Evolutionary conservation across 164 flowering plant species (phyloP).

Genomic region (Platanus orientalis): DNA sequence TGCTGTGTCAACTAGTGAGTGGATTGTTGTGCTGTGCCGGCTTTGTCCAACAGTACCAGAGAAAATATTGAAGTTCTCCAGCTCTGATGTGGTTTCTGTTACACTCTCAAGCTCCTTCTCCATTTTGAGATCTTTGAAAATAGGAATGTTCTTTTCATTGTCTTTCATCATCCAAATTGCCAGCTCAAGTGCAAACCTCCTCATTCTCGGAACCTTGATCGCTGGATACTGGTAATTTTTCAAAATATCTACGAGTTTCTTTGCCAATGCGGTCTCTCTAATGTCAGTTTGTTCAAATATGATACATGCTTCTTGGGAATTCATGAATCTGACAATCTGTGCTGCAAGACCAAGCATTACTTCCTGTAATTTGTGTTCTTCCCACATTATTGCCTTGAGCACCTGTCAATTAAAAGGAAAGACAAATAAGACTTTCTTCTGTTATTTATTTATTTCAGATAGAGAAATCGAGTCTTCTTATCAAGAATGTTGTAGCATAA

Average conservation of each 20-base stretch:
- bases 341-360: constrained; percentile 83
- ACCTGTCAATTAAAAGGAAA: constrained; percentile 41
- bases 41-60: constrained; percentile 79
- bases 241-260: constrained; percentile 45
- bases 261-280: constrained; percentile 40
- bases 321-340: constrained; percentile 57
- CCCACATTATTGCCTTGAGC: constrained; percentile 55
- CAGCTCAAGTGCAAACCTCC: constrained; percentile 75
- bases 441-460: too few relatives aligned
- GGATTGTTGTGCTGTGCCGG: constrained; percentile 58
- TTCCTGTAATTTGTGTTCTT: constrained; percentile 71
- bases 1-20: constrained; percentile 66
- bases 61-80: constrained; percentile 89
- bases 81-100: constrained; percentile 73
- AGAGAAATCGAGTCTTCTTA: too few relatives aligned
- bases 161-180: constrained; percentile 85
- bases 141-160: constrained; percentile 26
- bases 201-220: constrained; percentile 60
- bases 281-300: constrained; percentile 44
- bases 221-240: constrained; percentile 53
- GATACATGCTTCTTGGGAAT: constrained; percentile 37
- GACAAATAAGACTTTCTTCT: background rate
- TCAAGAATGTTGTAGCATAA: background rate
- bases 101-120: constrained; percentile 59
- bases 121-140: constrained; percentile 56